These are phyloP conservation scores for Yamadazyma paraphyllophila DNA, from an alignment of 805 yeast species.

Conservation along the genomic window DNA sequence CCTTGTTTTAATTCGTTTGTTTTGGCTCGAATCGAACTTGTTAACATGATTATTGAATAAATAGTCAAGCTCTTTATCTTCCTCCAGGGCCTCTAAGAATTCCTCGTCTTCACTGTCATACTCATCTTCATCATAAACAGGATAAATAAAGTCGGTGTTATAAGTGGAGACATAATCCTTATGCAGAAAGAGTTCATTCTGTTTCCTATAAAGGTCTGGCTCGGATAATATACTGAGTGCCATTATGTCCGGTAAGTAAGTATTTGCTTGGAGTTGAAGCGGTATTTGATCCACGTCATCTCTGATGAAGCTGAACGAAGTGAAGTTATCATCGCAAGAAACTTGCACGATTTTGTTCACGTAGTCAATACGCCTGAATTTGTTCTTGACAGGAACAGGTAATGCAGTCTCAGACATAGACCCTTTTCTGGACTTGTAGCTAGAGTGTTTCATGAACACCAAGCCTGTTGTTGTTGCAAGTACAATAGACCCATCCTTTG, in stretches of 20 bases:
- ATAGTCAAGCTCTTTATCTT: conserved; percentile 19
- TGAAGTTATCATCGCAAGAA: conserved; percentile 60
- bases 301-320: conserved; percentile 65
- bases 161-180: conserved; percentile 22
- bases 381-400: conserved; percentile 35
- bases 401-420: conserved; percentile 31
- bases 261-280: conserved; percentile 46
- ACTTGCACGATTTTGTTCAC: conserved; percentile 63
- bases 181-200: conserved; percentile 40
- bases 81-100: conserved; percentile 12
- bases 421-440: conserved; percentile 22
- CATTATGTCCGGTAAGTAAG: conserved; percentile 52
- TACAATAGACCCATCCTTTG: conserved; percentile 66
- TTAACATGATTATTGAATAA: conserved; percentile 13
- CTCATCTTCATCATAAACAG: conserved; percentile 16
- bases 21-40: conserved; percentile 15
- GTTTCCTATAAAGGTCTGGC: conserved; percentile 32
- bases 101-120: conserved; percentile 16
- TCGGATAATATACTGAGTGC: conserved; percentile 50
- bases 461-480: conserved; percentile 70
- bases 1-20: conserved; percentile 14
- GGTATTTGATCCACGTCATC: conserved; percentile 63
- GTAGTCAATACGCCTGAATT: conserved; percentile 52
- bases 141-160: conserved; percentile 28
- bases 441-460: conserved; percentile 46